Evolutionary conservation across 345 rosid genomes (phyloP).

Genomic region (Melaleuca quinquenervia): DNA sequence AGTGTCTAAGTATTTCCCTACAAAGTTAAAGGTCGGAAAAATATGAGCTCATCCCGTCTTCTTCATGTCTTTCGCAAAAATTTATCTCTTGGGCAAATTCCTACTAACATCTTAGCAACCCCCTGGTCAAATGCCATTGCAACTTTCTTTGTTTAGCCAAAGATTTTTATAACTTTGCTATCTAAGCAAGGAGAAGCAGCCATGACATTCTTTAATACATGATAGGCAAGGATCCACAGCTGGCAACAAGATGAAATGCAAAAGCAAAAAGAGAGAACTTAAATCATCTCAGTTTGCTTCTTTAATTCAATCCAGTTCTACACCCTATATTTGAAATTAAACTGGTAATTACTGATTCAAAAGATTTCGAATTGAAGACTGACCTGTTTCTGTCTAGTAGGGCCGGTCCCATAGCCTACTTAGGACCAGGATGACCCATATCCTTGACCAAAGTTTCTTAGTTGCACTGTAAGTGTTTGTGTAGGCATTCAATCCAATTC

Average conservation of each 20-base stretch:
- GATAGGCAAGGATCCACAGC: background rate
- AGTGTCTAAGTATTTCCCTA: background rate
- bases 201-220: background rate
- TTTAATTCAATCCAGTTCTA: accelerated
- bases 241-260: background rate
- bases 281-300: background rate
- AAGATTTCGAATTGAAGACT: too few species aligned
- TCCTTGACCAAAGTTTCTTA: background rate
- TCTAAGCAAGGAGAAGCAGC: background rate
- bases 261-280: background rate
- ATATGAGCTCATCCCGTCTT: accelerated
- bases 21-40: background rate
- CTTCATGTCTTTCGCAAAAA: background rate
- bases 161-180: background rate
- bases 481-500: background rate
- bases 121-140: background rate
- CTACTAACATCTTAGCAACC: background rate
- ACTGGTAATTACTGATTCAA: too few species aligned
- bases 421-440: accelerated
- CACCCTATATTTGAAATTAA: accelerated
- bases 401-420: accelerated
- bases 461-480: background rate
- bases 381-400: accelerated
- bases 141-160: background rate
- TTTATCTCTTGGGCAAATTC: background rate